Base-by-base conservation (phyloP, 179 eudicot species). In the Corrigiola litoralis region DNA sequence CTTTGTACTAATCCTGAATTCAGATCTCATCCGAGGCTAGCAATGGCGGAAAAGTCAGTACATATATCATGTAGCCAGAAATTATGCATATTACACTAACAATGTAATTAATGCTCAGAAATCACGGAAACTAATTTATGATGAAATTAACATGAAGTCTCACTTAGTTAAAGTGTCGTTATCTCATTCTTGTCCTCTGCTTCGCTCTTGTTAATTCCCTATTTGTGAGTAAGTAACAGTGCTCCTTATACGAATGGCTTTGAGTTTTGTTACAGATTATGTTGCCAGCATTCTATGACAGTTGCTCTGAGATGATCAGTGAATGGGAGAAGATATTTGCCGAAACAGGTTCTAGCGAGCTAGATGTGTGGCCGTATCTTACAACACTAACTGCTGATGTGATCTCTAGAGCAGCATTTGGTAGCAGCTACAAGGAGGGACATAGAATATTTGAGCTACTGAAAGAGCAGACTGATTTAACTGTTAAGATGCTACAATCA, bases 391-490 rank as follows among this genome's bases (percentile, higher is more conserved):
- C 74, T 32, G 78, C 78, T 25, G 74, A 75, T 64, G 70, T 59
- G 11, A 69, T 75, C 11, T 69, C 78, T 8, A 75, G 78, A 58
- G 67, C 78, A 49, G 78, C 78, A 27, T 75, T 75, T 45, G 71
- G 74, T 33, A 75, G 78, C 33, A 75, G 61, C 52, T 75, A 69
- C 48, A n/a, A 58, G n/a, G 66, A 69, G 13, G 74, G 74, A 4
- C 71, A 64, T 3, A 53, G 6, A 27, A 61, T 73, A 36, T 73
- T 73, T 16, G 58, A 73, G 29, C 68, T 67, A 20, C 69, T 73
- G 3, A 73, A 55, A 5, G 59, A 73, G 18, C 77, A 67, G 45
- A 46, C 57, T 32, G 37, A 32, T 21, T 8, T 61, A n/a, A 45
- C 69, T 37, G 50, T 61, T n/a, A 11, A 7, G 14, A 62, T 62